A percentile compares a stretch with the other conserved stretches of the same genome.
Evolutionary conservation across 768 basidiomycete species (phyloP).

Genomic region (Pleurotus citrinopileatus): DNA sequence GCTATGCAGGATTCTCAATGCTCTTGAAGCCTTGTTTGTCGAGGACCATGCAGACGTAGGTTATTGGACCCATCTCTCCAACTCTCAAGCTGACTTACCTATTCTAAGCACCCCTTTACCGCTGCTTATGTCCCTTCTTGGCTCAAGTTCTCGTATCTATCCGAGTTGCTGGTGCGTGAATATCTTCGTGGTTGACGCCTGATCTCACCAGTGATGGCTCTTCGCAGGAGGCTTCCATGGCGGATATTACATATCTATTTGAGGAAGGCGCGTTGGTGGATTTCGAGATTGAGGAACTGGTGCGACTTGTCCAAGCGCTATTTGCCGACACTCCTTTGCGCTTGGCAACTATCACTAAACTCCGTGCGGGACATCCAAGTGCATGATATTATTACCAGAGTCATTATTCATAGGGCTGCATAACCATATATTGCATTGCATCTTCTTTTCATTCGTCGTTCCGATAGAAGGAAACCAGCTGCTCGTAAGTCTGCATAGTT

Average conservation of each 20-base stretch:
- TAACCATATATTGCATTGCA: neutral
- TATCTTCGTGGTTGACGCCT: neutral
- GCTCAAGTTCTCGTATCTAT: constrained; percentile 94
- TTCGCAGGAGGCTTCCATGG: constrained; percentile 83
- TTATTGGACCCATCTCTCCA: constrained; percentile 3
- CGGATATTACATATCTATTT: constrained; percentile 89
- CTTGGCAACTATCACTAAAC: constrained; percentile 76
- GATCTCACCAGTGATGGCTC: neutral
- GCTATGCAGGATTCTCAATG: constrained; percentile 73
- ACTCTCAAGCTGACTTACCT: neutral
- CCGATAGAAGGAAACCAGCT: neutral
- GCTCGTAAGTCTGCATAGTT: neutral
- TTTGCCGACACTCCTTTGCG: constrained; percentile 87
- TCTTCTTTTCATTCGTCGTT: neutral
- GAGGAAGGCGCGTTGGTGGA: constrained; percentile 89
- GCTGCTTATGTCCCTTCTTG: constrained; percentile 88
- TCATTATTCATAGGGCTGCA: neutral
- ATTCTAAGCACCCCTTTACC: constrained; percentile 64
- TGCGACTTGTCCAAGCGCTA: constrained; percentile 76
- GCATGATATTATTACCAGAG: neutral
- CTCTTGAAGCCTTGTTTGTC: constrained; percentile 79
- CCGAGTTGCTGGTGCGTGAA: constrained; percentile 77
- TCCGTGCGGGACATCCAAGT: constrained; percentile 58
- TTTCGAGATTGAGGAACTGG: constrained; percentile 82
- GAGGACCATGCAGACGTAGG: constrained; percentile 60